These are phyloP conservation scores for Kluyveromyces wickerhamii DNA, from an alignment of 805 yeast species.

Conservation along the genomic window DNA sequence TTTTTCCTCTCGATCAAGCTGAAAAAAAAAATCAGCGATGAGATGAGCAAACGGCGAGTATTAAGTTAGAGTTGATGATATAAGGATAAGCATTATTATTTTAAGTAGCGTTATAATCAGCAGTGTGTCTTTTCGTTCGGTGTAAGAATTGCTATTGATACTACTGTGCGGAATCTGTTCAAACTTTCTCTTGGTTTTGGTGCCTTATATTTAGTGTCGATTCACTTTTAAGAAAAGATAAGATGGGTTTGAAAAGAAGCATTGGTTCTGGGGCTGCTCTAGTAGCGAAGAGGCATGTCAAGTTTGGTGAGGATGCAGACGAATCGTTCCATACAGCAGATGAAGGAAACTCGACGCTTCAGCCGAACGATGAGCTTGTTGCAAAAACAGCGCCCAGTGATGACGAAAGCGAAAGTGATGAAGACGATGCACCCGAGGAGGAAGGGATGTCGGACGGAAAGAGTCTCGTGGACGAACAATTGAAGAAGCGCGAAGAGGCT, in stretches of 20 bases:
- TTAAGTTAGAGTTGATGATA: neutral
- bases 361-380: too few species aligned
- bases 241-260: slow-evolving; percentile 1
- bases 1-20: neutral
- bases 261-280: neutral
- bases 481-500: slow-evolving; percentile 22
- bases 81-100: neutral
- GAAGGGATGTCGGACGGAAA: slow-evolving; percentile 30
- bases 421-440: slow-evolving; percentile 49
- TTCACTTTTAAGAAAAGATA: too few species aligned
- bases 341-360: slow-evolving; percentile 9
- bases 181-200: too few species aligned
- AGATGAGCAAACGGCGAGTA: neutral
- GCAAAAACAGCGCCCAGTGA: slow-evolving; percentile 10
- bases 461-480: slow-evolving; percentile 17
- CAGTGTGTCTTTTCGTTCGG: too few species aligned
- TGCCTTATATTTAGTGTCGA: too few species aligned
- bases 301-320: slow-evolving; percentile 19
- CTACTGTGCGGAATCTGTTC: too few species aligned
- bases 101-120: neutral
- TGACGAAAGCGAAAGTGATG: slow-evolving; percentile 23
- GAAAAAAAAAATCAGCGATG: slow-evolving; percentile 2
- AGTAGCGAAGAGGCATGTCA: slow-evolving; percentile 16
- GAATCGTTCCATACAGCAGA: slow-evolving; percentile 14
- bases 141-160: too few species aligned